Percentiles rank a stretch among this genome's conserved stretches.
phyloP scores from a whole-genome alignment of 345 rosid genomes.

The Citrus hindsii region DNA sequence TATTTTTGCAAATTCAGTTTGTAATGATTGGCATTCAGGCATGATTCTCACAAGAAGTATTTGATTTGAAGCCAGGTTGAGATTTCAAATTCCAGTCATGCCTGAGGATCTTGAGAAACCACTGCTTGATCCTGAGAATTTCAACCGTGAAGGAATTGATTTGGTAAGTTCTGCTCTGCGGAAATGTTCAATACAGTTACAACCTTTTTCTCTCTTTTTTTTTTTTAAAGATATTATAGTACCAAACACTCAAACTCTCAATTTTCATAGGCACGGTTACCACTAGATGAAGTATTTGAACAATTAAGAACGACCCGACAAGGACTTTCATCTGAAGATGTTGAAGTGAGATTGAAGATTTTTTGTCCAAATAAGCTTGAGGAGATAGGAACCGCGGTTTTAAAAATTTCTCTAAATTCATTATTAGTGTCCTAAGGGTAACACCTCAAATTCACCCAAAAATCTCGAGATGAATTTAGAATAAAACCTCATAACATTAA shows the following conservation, averaged over 20 bases:
- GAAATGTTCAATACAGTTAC: neutral
- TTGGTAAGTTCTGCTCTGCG: slow-evolving; percentile 41
- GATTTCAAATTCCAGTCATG: slow-evolving; percentile 45
- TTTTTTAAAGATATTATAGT: neutral
- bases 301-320: slow-evolving; percentile 56
- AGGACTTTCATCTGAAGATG: slow-evolving; percentile 83
- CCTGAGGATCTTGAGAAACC: slow-evolving; percentile 68
- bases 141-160: slow-evolving; percentile 62
- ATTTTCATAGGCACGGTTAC: slow-evolving; percentile 52
- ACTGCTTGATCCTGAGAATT: slow-evolving; percentile 60
- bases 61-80: neutral
- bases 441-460: too few species aligned
- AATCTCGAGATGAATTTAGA: too few species aligned
- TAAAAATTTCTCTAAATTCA: neutral
- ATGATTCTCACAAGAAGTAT: neutral
- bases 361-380: slow-evolving; percentile 76
- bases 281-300: slow-evolving; percentile 78
- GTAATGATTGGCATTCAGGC: neutral
- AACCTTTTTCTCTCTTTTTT: neutral
- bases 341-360: slow-evolving; percentile 56
- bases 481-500: too few species aligned
- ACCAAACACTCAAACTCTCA: neutral
- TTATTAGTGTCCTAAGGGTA: neutral
- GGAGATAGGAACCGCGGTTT: slow-evolving; percentile 51
- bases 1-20: neutral